Conservation (phyloP, 208 protist genomes). For the Spongospora subterranea region DNA sequence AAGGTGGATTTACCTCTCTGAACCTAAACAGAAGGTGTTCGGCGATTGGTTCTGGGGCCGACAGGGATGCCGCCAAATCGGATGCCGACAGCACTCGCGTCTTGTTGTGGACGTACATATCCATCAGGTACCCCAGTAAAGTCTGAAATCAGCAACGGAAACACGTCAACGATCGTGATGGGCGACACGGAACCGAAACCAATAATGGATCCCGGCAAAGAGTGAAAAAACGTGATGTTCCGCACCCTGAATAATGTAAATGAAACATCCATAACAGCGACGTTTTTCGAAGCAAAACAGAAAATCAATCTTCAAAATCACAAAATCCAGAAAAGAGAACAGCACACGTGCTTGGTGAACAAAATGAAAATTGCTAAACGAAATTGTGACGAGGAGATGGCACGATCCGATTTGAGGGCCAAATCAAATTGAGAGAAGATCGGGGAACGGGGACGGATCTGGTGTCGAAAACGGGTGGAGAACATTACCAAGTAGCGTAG, state of each 20-base stretch:
- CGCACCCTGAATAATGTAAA: too few species aligned
- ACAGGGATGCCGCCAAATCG: neutral
- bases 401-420: neutral
- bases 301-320: too few species aligned
- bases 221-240: too few species aligned
- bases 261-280: neutral
- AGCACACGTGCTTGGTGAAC: too few species aligned
- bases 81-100: neutral
- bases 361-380: too few species aligned
- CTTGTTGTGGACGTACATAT: neutral
- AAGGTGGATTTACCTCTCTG: neutral
- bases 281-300: neutral
- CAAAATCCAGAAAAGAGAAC: too few species aligned
- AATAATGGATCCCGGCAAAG: neutral
- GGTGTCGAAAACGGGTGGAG: too few species aligned
- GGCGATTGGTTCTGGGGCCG: neutral
- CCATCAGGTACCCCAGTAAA: conserved; percentile 1
- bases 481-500: neutral
- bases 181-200: neutral
- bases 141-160: conserved; percentile 19
- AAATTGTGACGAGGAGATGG: too few species aligned
- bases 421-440: neutral
- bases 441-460: too few species aligned
- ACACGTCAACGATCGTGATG: neutral
- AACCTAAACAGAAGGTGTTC: conserved; percentile 6